Evolutionary conservation across 2,329 filamentous ascomycete species (phyloP), one percentile per base, ranked within the genome.

Genomic region (Pseudocercospora vitis): DNA sequence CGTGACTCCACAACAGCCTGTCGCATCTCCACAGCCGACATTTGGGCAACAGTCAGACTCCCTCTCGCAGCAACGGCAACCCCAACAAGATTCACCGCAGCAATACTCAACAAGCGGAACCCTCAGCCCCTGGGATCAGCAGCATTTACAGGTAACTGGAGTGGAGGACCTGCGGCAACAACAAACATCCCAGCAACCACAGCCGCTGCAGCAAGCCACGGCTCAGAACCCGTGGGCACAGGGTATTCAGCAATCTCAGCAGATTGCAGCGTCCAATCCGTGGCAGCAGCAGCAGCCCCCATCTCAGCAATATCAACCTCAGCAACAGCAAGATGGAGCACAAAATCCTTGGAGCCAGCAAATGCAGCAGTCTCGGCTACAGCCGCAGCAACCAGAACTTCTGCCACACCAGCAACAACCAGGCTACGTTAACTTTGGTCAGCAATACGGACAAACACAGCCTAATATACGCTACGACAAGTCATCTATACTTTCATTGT

Each of bases 401-500:
- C 57, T 65, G 44, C 37, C 37, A 9, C 69, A 67, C 37, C 69
- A 71, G 59, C 67, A 66, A 45, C 70, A 71, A 54, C 53, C 52
- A 4, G 53, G 56, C 12, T 57, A 56, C 48, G 50, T 47, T 16
- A 49, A 57, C n/a, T 49, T 49, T 21, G 52, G 39, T 4, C 58
- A 59, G 29, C 49, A 55, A 23, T 54, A 50, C 26, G 51, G 52
- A 42, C 71, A 73, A 21, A 71, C 70, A 45, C 65, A 62, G 18
- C 68, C 64, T 47, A 74, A 77, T 12, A 74, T 75, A 35, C 75
- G 80, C 26, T 78, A 84, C 24, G 83, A 90, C 64, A 91, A 88
- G 59, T 82, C 81, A 2, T 86, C 86, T 3, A 92, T 94, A 55
- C 76, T 92, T 69, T 86, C 88, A 4, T 72, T 94, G 8, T 92